Percentiles rank a stretch among this genome's conserved stretches.
These are phyloP conservation scores for Ceratocystis lukuohia DNA, from an alignment of 2,329 filamentous ascomycete genomes.

Conservation along the genomic window DNA sequence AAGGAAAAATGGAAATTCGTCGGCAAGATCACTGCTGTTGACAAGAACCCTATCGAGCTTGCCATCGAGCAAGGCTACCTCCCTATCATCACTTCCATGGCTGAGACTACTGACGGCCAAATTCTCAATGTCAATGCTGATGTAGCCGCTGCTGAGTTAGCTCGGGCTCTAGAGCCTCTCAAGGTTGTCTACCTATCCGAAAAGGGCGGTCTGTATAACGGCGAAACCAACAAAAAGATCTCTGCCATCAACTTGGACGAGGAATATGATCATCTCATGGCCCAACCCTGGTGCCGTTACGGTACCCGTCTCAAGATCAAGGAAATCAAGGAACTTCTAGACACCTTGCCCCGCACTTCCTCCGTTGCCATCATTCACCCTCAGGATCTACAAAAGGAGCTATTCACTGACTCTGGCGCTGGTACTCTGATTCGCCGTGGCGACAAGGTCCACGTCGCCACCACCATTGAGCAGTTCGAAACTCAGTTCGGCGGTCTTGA, in stretches of 20 bases:
- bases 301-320: slow-evolving; percentile 94
- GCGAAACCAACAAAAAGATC: slow-evolving; percentile 86
- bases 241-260: slow-evolving; percentile 95
- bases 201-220: slow-evolving; percentile 91
- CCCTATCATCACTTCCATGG: slow-evolving; percentile 91
- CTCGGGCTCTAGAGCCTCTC: slow-evolving; percentile 73
- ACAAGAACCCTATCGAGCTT: slow-evolving; percentile 78
- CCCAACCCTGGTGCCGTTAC: slow-evolving; percentile 86
- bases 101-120: slow-evolving; percentile 80
- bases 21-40: slow-evolving; percentile 86
- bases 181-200: slow-evolving; percentile 99
- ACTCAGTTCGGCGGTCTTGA: slow-evolving; percentile 40
- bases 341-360: slow-evolving; percentile 76
- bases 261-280: slow-evolving; percentile 87
- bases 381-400: slow-evolving; percentile 85
- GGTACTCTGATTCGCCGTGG: slow-evolving; percentile 86
- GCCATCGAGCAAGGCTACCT: slow-evolving; percentile 84
- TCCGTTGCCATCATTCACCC: slow-evolving; percentile 97
- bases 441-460: slow-evolving; percentile 69
- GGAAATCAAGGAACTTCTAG: slow-evolving; percentile 88
- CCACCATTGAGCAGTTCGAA: slow-evolving; percentile 58
- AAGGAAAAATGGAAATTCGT: slow-evolving; percentile 94
- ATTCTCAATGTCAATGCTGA: slow-evolving; percentile 97
- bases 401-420: slow-evolving; percentile 91
- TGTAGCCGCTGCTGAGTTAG: slow-evolving; percentile 86